Evolutionary conservation across 805 yeast species (phyloP).

Genomic region (Barnettozyma sucrosica): DNA sequence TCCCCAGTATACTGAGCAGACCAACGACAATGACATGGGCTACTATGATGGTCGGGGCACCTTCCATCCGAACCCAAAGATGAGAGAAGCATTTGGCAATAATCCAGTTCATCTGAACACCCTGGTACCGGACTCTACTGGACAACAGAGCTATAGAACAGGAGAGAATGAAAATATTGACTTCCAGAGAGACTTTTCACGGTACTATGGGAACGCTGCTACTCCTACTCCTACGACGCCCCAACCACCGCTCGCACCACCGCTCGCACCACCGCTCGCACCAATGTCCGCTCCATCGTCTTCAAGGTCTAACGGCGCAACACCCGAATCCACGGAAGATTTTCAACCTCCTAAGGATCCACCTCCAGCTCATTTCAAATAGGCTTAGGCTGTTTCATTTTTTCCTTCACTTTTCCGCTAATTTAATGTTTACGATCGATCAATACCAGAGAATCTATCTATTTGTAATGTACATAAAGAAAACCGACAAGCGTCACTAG

Average conservation of each 20-base stretch:
- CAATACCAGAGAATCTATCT: background rate
- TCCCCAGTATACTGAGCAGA: constrained; percentile 61
- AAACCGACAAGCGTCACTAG: background rate
- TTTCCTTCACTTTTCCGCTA: background rate
- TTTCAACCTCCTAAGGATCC: constrained; percentile 8
- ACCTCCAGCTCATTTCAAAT: constrained; percentile 10
- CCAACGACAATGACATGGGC: constrained; percentile 78
- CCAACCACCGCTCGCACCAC: background rate
- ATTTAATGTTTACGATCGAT: background rate
- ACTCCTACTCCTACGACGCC: too few species aligned
- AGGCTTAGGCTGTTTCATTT: background rate
- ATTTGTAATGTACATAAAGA: too few species aligned
- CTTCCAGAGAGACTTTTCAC: constrained; percentile 24
- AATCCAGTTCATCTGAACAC: constrained; percentile 14
- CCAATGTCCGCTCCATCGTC: background rate
- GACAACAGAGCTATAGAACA: constrained; percentile 11
- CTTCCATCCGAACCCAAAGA: constrained; percentile 32
- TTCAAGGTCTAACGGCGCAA: background rate
- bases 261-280: background rate
- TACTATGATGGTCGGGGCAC: constrained; percentile 23
- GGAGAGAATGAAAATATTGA: constrained; percentile 14
- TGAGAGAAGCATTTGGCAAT: constrained; percentile 18
- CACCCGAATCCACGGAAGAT: background rate
- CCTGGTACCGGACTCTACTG: constrained; percentile 23
- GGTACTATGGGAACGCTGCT: constrained; percentile 16